phyloP scores from a whole-genome alignment of 805 yeast species.

The Clavispora asparagi region DNA sequence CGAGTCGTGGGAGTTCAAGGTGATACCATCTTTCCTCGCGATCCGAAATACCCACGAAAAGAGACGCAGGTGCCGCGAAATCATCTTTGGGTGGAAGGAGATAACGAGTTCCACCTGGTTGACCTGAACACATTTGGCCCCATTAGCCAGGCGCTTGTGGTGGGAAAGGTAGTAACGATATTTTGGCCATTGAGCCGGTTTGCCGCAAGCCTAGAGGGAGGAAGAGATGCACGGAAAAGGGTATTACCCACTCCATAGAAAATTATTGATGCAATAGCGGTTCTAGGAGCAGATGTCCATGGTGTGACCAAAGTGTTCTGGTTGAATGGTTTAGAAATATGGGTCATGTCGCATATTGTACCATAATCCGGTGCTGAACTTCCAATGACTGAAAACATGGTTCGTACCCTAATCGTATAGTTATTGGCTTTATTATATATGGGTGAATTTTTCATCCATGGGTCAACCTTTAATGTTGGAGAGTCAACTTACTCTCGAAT shows the following conservation, averaged over 20 bases:
- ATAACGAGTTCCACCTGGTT: conserved; percentile 67
- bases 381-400: too few species aligned
- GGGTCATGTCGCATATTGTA: too few species aligned
- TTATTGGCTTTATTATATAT: too few species aligned
- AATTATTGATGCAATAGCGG: background rate
- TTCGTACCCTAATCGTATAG: too few species aligned
- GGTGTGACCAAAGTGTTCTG: too few species aligned
- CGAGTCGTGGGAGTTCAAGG: conserved; percentile 74
- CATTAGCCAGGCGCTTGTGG: conserved; percentile 68
- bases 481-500: too few species aligned
- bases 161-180: conserved; percentile 67
- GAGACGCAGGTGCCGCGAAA: conserved; percentile 63
- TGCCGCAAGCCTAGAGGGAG: conserved; percentile 19
- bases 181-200: conserved; percentile 57
- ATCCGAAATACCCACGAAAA: conserved; percentile 58
- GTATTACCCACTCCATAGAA: background rate
- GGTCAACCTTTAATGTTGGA: too few species aligned
- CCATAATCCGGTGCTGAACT: too few species aligned
- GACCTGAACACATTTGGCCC: conserved; percentile 92
- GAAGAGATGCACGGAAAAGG: conserved; percentile 7
- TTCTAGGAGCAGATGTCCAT: too few species aligned
- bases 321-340: too few species aligned
- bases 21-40: conserved; percentile 57
- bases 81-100: conserved; percentile 95
- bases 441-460: too few species aligned